Base-by-base conservation (phyloP, 192 early-diverging fungal species). In the Podila epicladia region DNA sequence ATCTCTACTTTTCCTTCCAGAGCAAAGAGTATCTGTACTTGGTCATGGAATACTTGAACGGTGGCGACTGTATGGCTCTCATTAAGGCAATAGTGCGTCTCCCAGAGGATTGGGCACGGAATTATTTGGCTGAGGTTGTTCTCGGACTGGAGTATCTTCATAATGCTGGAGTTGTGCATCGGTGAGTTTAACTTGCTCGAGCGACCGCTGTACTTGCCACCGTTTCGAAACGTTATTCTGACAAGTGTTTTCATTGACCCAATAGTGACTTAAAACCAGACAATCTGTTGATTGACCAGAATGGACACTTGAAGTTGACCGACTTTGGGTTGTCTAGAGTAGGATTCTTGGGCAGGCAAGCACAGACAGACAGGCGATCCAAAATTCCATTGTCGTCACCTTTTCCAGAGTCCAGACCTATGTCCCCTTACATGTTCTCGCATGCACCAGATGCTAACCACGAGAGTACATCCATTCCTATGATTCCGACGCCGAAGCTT, bases 31-130 rank as follows among this genome's bases (percentile, higher is more conserved):
- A 95, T 67, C 71, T 96, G 20, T 96, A 95, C 72, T 74, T 96
- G 17, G 95, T 96, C 3, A 90, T 96, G 89, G 95, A 96, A 69
- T 96, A 95, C 74, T 75, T 96, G 37, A 95, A 94, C 72, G 95
- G 95, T 38, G 95, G 95, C 9, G 95, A 96, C 75, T 95, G 94
- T 67, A 93, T 93, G n/a, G 92, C 95, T 6, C 74, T 96, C 19
- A 80, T 96, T 33, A 96, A 96, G 65, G 85, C 85, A 2, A 64
- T 95, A 35, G 91, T 90, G 28, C 80, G 73, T 41, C 82, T 96
- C 53, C 91, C 94, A 53, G 93, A 95, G 57, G 91, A 92, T 61
- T 96, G 95, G 95, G 93, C 94, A 0, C 88, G 89, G 49, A 95
- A 94, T 69, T 96, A 96, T 72, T 73, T 96, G 37, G 87, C 93